Conservation (phyloP, 345 rosid species). For the Aquilaria sinensis region DNA sequence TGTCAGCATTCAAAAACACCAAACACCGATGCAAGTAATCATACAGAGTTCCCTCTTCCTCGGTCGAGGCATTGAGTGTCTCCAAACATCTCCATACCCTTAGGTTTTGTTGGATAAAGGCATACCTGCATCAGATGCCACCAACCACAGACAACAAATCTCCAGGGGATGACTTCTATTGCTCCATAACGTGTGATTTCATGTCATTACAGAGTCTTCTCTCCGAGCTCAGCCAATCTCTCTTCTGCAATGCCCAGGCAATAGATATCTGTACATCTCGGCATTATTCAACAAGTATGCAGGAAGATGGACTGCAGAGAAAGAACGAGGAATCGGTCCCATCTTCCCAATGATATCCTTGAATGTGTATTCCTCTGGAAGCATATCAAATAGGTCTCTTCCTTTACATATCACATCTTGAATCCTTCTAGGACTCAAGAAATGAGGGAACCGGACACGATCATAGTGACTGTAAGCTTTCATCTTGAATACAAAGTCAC, state of each 20-base stretch:
- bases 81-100: constrained; percentile 2
- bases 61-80: constrained; percentile 9
- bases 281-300: constrained; percentile 54
- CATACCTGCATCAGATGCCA: constrained; percentile 7
- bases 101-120: constrained; percentile 12
- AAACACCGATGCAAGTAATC: constrained; percentile 4
- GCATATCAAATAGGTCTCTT: constrained; percentile 75
- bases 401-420: constrained; percentile 89
- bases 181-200: no score
- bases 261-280: constrained; percentile 58
- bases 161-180: constrained; percentile 7
- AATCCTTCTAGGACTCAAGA: constrained; percentile 64
- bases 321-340: constrained; percentile 78
- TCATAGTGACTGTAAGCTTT: constrained; percentile 92
- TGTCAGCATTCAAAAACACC: constrained; percentile 9
- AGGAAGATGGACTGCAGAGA: constrained; percentile 85
- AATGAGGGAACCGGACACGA: constrained; percentile 83
- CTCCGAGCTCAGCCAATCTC: constrained; percentile 52
- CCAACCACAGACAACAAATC: constrained; percentile 14
- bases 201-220: neutral
- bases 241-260: constrained; percentile 86
- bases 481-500: constrained; percentile 87
- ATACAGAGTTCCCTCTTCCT: constrained; percentile 15
- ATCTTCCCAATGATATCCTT: constrained; percentile 84
- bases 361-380: constrained; percentile 91